These are phyloP conservation scores for Rhipidocladum racemiflorum DNA, from an alignment of 176 grass and related monocot genomes.

Conservation along the genomic window DNA sequence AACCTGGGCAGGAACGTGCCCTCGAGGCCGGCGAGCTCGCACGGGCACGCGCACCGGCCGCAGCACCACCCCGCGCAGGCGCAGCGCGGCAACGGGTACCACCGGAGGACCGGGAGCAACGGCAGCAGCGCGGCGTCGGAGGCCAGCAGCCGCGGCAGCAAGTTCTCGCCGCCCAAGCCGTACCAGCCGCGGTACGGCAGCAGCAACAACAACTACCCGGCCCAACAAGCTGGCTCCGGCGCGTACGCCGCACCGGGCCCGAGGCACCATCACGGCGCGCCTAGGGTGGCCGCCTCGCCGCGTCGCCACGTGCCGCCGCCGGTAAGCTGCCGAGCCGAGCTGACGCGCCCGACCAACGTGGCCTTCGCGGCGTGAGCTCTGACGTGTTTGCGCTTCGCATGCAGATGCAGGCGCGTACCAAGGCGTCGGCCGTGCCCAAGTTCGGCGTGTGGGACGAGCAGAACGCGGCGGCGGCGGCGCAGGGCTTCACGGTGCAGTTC, in stretches of 20 bases:
- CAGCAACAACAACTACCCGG: neutral
- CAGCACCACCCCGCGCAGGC: neutral
- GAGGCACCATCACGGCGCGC: neutral
- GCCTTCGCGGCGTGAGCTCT: neutral
- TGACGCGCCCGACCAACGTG: neutral
- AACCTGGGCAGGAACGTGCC: conserved; percentile 33
- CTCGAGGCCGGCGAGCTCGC: conserved; percentile 19
- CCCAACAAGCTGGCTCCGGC: neutral
- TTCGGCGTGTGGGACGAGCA: conserved; percentile 77
- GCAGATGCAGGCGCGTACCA: conserved; percentile 39
- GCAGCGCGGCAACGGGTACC: conserved; percentile 12
- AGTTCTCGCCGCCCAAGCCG: conserved; percentile 48
- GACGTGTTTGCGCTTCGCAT: neutral
- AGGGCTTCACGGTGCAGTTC: conserved; percentile 81
- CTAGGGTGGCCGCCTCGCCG: conserved; percentile 25
- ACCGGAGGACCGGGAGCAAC: conserved; percentile 40
- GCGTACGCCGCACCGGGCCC: neutral
- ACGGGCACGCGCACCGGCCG: neutral
- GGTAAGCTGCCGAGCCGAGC: neutral
- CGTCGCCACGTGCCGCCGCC: neutral
- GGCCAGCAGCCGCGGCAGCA: conserved; percentile 48
- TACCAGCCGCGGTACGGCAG: conserved; percentile 45
- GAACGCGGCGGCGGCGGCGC: conserved; percentile 42
- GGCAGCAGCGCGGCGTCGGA: conserved; percentile 37
- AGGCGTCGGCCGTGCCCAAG: conserved; percentile 48